Percentiles rank a stretch among this genome's conserved stretches.
Conservation (phyloP, 2,329 filamentous ascomycete species). For the Apiospora malaysiana region DNA sequence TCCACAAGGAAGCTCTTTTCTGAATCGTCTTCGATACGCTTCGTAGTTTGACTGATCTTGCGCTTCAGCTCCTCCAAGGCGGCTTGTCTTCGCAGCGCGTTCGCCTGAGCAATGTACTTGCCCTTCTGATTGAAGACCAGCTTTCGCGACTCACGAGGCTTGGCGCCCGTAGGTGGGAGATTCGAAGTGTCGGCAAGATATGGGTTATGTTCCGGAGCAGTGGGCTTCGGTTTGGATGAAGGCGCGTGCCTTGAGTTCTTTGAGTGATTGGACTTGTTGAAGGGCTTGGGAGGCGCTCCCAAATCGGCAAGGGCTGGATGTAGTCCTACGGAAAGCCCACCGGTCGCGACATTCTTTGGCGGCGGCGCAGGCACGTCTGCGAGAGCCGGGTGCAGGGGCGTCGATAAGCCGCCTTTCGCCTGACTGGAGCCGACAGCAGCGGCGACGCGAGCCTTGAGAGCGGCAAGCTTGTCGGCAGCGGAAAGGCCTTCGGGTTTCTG, state of each 20-base stretch:
- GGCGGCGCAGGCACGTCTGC: conserved; percentile 9
- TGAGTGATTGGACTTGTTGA: conserved; percentile 42
- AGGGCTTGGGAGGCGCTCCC: conserved; percentile 29
- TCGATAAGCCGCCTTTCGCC: conserved; percentile 62
- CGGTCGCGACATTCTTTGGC: conserved; percentile 39
- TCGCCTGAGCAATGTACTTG: conserved; percentile 95
- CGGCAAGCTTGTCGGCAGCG: conserved; percentile 71
- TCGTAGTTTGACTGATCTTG: conserved; percentile 83
- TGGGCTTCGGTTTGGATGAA: conserved; percentile 36
- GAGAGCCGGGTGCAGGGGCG: conserved; percentile 73
- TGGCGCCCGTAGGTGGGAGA: conserved; percentile 63
- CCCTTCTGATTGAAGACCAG: conserved; percentile 93
- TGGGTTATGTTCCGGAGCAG: conserved; percentile 64
- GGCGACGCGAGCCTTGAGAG: conserved; percentile 79
- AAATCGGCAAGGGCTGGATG: conserved; percentile 65
- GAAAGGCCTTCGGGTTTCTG: conserved; percentile 56
- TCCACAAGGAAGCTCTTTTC: conserved; percentile 91
- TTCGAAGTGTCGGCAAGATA: conserved; percentile 73
- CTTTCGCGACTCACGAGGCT: conserved; percentile 73
- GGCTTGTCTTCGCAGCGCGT: conserved; percentile 84
- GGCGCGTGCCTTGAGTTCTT: conserved; percentile 38
- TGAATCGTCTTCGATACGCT: conserved; percentile 87
- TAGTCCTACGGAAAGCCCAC: conserved; percentile 68
- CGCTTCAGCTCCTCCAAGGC: conserved; percentile 94
- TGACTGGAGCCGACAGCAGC: conserved; percentile 61